Conservation (phyloP, 495 filamentous ascomycete genomes). For the Talaromyces nanjingensis region DNA sequence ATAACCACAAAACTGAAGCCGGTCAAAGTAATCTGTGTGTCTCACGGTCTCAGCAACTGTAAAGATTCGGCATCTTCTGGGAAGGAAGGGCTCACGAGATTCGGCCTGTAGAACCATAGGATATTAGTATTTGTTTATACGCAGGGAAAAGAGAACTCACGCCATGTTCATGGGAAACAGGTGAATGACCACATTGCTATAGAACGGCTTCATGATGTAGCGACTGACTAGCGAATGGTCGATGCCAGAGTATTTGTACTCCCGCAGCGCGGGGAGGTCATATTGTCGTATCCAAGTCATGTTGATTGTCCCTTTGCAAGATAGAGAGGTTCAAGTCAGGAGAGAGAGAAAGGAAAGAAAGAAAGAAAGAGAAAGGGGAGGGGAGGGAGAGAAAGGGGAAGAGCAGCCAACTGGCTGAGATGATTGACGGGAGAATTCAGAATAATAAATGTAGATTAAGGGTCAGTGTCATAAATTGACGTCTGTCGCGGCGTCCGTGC, state of each 20-base stretch:
- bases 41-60: conserved; percentile 1
- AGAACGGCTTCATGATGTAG: conserved; percentile 95
- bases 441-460: not conserved
- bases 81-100: conserved; percentile 42
- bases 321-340: not conserved
- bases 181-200: conserved; percentile 87
- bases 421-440: not conserved
- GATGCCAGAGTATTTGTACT: conserved; percentile 88
- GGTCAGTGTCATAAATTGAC: not conserved
- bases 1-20: conserved; percentile 87
- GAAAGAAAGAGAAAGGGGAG: conserved; percentile 2
- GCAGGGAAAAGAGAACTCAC: conserved; percentile 36
- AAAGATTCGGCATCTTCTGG: not conserved
- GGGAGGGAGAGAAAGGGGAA: not conserved
- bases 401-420: not conserved
- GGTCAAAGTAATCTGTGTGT: conserved; percentile 79
- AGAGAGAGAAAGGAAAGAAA: not conserved
- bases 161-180: conserved; percentile 96
- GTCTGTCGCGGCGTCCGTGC: not conserved
- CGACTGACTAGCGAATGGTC: conserved; percentile 84
- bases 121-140: conserved; percentile 13
- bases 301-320: not conserved
- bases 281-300: conserved; percentile 92
- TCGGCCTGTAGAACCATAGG: conserved; percentile 37
- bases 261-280: conserved; percentile 74